Percentiles rank a stretch among this genome's conserved stretches.
phyloP scores from a whole-genome alignment of 179 eudicot species.

The Spergularia azorica region DNA sequence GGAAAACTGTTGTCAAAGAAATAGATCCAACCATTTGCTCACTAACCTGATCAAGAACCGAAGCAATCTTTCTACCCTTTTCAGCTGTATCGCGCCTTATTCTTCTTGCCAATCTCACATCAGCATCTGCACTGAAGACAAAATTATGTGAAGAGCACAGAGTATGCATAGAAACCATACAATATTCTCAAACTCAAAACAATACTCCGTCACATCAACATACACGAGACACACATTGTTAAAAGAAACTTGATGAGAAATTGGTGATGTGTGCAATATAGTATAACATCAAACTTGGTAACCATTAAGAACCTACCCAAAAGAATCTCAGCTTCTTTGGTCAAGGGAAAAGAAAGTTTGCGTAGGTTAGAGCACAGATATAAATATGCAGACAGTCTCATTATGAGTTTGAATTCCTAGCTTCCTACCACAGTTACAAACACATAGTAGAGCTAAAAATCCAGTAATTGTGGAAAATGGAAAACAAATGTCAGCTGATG shows the following conservation, averaged over 20 bases:
- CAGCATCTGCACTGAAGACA: conserved; percentile 85
- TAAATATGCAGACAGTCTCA: background rate
- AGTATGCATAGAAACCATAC: background rate
- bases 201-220: background rate
- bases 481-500: background rate
- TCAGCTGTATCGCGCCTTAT: conserved; percentile 92
- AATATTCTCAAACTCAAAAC: background rate
- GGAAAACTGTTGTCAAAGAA: background rate
- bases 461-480: background rate
- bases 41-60: conserved; percentile 84
- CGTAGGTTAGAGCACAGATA: background rate
- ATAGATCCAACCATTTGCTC: background rate
- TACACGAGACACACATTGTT: background rate
- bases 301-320: background rate
- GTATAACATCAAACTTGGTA: background rate
- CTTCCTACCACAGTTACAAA: background rate
- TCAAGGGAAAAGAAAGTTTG: background rate
- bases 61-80: conserved; percentile 76
- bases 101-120: conserved; percentile 94
- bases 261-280: background rate
- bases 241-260: background rate
- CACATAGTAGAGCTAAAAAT: background rate
- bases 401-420: background rate
- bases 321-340: conserved; percentile 12
- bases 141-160: conserved; percentile 42